Conservation (phyloP, 345 rosid species). For the Aethionema arabicum region DNA sequence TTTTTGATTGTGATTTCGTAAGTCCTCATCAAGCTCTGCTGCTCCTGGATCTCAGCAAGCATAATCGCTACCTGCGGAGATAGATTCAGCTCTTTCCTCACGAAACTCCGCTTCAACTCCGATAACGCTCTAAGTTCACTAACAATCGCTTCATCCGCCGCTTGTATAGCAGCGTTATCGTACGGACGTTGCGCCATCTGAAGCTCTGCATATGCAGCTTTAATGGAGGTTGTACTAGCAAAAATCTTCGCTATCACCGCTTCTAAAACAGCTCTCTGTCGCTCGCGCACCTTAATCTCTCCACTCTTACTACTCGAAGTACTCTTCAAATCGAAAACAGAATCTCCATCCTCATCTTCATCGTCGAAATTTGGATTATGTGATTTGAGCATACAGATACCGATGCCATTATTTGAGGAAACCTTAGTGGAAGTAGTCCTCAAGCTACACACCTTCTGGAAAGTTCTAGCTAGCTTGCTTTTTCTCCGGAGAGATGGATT, state of each 20-base stretch:
- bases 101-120: conserved; percentile 64
- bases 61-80: conserved; percentile 85
- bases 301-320: conserved; percentile 29
- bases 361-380: conserved; percentile 46
- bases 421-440: conserved; percentile 45
- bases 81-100: conserved; percentile 66
- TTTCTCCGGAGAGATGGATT: conserved; percentile 45
- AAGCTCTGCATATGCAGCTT: conserved; percentile 92
- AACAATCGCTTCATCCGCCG: conserved; percentile 79
- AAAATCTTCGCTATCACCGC: conserved; percentile 78
- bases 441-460: conserved; percentile 64
- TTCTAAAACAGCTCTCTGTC: conserved; percentile 55
- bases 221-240: conserved; percentile 72
- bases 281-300: conserved; percentile 30
- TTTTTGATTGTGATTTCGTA: conserved; percentile 79
- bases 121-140: conserved; percentile 75
- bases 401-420: conserved; percentile 61
- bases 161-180: conserved; percentile 66
- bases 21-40: conserved; percentile 86
- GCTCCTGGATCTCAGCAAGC: conserved; percentile 95
- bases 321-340: conserved; percentile 35
- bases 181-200: conserved; percentile 93
- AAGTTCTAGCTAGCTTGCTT: conserved; percentile 63
- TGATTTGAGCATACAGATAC: conserved; percentile 63
- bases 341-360: conserved; percentile 31